Base-by-base conservation (phyloP, 371 early-diverging fungal species). In the Choanephora cucurbitarum region DNA sequence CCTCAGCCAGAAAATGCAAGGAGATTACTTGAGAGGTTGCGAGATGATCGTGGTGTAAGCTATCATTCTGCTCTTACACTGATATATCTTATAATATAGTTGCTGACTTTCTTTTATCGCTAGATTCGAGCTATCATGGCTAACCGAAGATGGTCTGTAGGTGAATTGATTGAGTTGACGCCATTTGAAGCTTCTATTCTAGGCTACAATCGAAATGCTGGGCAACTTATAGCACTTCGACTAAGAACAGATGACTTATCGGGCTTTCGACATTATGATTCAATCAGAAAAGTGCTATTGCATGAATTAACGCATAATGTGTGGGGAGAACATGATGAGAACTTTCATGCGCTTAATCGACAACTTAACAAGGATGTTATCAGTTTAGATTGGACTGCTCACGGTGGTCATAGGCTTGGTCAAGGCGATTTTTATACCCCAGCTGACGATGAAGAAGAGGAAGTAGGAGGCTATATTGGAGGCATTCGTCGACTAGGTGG, bases 271-370 rank as follows among this genome's bases (percentile, higher is more conserved):
- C 83, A 86, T 55, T 96, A 91, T 58, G 75, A 77, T 44, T 71
- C 78, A 0, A 70, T 96, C 2, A 77, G 89, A 32, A 83, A 82
- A 50, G 94, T 93, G 15, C 64, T 96, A 28, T 63, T 95, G 54
- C 96, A 96, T 60, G 96, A 96, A 69, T 81, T 96, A 9, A 82
- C 93, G 0, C 96, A 96, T 55, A 93, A 87, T 72, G 88, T 72
- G 44, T 87, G 86, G 79, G 58, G 75, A 14, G 92, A 85, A 9
- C 96, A 96, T 48, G 91, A 92, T 61, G 85, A 84, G 14, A 74
- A 84, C 23, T 96, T 96, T 63, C 92, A 92, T 67, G 75, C 77
- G 6, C 73, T 96, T 8, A 90, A 93, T 59, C 77, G 93, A 44
- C 80, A 89, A 57, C 75, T 92, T 18, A 92, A 90, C 57, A 80